Evolutionary conservation across 768 basidiomycete genomes (phyloP).

Genomic region (Tephrocybe rancida): DNA sequence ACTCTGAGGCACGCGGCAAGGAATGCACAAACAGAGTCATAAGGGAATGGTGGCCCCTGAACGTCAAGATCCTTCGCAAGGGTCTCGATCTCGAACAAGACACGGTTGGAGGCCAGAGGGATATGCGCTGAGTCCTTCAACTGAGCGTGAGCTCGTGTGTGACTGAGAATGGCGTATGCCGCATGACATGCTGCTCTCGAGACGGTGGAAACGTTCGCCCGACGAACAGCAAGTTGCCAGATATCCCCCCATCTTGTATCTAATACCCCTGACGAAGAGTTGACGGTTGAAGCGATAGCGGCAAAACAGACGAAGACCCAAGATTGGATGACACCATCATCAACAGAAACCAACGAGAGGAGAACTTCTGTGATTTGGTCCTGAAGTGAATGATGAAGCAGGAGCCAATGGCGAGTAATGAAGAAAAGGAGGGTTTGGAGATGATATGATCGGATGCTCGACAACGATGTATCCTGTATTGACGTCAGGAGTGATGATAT

Average conservation of each 20-base stretch:
- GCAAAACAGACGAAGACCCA: constrained; percentile 87
- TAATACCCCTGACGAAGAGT: constrained; percentile 8
- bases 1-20: constrained; percentile 68
- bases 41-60: constrained; percentile 87
- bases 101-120: constrained; percentile 53
- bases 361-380: constrained; percentile 57
- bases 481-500: constrained; percentile 54
- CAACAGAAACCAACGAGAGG: constrained; percentile 60
- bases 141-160: constrained; percentile 29
- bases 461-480: constrained; percentile 37
- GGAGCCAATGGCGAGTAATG: constrained; percentile 74
- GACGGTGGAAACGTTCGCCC: constrained; percentile 63
- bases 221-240: constrained; percentile 83
- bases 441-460: constrained; percentile 44
- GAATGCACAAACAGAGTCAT: constrained; percentile 89
- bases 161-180: constrained; percentile 54
- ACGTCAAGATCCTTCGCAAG: constrained; percentile 84
- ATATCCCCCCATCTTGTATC: constrained; percentile 68
- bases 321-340: constrained; percentile 69
- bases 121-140: constrained; percentile 22
- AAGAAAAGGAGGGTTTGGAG: constrained; percentile 86
- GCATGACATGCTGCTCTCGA: constrained; percentile 83
- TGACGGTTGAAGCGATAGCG: constrained; percentile 61
- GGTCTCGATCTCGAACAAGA: constrained; percentile 75
- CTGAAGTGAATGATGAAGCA: constrained; percentile 61